Base-by-base conservation (phyloP, 2,329 filamentous ascomycete genomes). In the Aspergillus chevalieri region DNA sequence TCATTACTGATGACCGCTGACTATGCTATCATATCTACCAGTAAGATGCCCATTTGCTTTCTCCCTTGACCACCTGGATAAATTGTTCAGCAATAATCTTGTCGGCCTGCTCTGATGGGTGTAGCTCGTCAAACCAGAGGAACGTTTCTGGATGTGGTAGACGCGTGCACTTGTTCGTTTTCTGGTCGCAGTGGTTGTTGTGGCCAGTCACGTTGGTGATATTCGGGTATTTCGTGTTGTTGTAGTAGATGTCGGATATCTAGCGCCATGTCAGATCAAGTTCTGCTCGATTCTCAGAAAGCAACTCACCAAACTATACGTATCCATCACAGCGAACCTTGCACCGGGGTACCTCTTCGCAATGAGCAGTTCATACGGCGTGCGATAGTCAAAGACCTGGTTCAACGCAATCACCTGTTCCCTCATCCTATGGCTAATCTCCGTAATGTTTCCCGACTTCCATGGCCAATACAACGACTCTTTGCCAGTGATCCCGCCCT, bases 81-180 rank as follows among this genome's bases (percentile, higher is more conserved):
- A 84, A 84, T 49, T 80, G 76, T 51, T 67, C 69, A 15, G 80
- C 82, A 46, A 84, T 74, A 41, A 77, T 71, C 59, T 78, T 70
- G 66, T 81, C 78, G 6, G 83, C 78, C 67, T 81, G 79, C 67
- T 83, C 77, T 26, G 82, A 83, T 0, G 86, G 85, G 70, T 92
- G 87, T 62, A 91, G 65, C 62, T 83, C 79, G 67, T 92, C 86
- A 58, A 77, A 87, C 85, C 86, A 91, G 64, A 89, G 56, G 63
- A 80, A 91, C 43, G 79, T 82, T 56, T 85, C 79, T 30, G 74
- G 66, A 30, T 74, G 71, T 3, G 73, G 49, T 12, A 66, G 55
- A 34, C 71, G 69, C 49, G 70, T 59, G 55, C 77, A 79, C 44
- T 71, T 64, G 6, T 54, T 55, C 4, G 70, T 68, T 7, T 57